Evolutionary conservation across 2,329 filamentous ascomycete species (phyloP).

Genomic region (Cladosporium sp.): DNA sequence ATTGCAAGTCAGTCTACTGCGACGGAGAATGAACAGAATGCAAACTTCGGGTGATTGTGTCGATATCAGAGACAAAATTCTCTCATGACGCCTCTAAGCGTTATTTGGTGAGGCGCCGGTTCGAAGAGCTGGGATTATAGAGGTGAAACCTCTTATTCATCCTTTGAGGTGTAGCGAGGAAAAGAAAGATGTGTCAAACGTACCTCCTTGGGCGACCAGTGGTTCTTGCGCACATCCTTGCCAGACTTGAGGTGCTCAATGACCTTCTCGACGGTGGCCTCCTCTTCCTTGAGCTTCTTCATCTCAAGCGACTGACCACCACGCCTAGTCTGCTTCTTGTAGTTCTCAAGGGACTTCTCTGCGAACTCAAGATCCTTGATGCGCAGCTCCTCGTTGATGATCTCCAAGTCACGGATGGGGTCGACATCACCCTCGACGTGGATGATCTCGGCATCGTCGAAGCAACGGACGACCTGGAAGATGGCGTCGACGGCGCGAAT

Average conservation of each 20-base stretch:
- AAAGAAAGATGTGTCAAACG: constrained; percentile 34
- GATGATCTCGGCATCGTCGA: constrained; percentile 98
- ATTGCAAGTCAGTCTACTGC: constrained; percentile 15
- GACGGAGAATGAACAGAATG: not conserved
- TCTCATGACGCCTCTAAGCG: constrained; percentile 84
- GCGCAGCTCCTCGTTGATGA: constrained; percentile 92
- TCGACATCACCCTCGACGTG: constrained; percentile 99
- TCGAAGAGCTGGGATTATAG: constrained; percentile 99
- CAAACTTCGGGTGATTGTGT: not conserved
- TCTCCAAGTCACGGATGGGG: constrained; percentile 85
- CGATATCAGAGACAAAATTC: constrained; percentile 51
- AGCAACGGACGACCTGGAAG: constrained; percentile 37
- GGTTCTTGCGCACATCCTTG: constrained; percentile 87
- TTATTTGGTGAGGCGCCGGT: constrained; percentile 38
- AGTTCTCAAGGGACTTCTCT: constrained; percentile 86
- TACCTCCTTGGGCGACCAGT: constrained; percentile 94
- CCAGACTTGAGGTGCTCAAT: constrained; percentile 75
- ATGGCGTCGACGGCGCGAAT: constrained; percentile 65
- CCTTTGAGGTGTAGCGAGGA: constrained; percentile 50
- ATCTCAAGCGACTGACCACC: constrained; percentile 94
- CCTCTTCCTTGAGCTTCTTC: constrained; percentile 94
- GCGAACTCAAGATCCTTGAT: constrained; percentile 99
- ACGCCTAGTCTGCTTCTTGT: constrained; percentile 89
- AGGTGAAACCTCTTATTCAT: constrained; percentile 98
- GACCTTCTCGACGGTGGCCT: constrained; percentile 87